phyloP scores from a whole-genome alignment of 495 filamentous ascomycete species.

The Zalerion maritima region DNA sequence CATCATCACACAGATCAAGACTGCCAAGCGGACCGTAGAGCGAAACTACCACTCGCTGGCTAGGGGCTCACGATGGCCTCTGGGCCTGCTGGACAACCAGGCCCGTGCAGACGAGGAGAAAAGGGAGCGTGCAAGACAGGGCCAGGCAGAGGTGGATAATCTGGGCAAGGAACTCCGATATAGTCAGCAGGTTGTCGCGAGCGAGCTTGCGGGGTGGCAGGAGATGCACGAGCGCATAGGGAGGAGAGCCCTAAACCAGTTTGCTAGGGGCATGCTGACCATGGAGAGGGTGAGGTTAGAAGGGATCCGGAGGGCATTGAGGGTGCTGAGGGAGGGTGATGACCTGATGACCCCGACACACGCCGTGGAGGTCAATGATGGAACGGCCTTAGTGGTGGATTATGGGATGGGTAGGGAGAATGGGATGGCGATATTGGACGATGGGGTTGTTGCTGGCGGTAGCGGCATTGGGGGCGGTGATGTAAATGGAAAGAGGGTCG shows the following conservation, averaged over 20 bases:
- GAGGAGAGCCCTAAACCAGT: slow-evolving; percentile 52
- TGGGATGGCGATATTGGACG: slow-evolving; percentile 19
- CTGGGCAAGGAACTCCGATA: slow-evolving; percentile 70
- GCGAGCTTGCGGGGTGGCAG: slow-evolving; percentile 86
- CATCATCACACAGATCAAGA: slow-evolving; percentile 55
- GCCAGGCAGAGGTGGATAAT: slow-evolving; percentile 46
- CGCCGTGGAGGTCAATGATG: slow-evolving; percentile 36
- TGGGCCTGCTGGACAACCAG: slow-evolving; percentile 76
- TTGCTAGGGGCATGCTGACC: slow-evolving; percentile 65
- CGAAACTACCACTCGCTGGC: slow-evolving; percentile 59
- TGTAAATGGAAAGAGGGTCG: no score
- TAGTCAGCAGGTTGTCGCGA: slow-evolving; percentile 83
- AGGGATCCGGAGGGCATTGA: slow-evolving; percentile 61
- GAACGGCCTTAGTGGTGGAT: slow-evolving; percentile 32
- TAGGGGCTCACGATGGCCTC: slow-evolving; percentile 61
- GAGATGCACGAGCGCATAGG: slow-evolving; percentile 71
- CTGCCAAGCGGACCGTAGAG: slow-evolving; percentile 52
- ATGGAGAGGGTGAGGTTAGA: slow-evolving; percentile 66
- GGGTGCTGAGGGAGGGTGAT: slow-evolving; percentile 28
- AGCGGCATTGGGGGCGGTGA: background rate
- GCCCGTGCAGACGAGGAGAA: slow-evolving; percentile 66
- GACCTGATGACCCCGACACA: slow-evolving; percentile 7
- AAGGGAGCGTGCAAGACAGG: slow-evolving; percentile 53
- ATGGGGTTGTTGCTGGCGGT: slow-evolving; percentile 2
- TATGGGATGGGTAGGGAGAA: slow-evolving; percentile 35